phyloP scores from a whole-genome alignment of 2,329 filamentous ascomycete genomes.

The Leptographium radiaticola region DNA sequence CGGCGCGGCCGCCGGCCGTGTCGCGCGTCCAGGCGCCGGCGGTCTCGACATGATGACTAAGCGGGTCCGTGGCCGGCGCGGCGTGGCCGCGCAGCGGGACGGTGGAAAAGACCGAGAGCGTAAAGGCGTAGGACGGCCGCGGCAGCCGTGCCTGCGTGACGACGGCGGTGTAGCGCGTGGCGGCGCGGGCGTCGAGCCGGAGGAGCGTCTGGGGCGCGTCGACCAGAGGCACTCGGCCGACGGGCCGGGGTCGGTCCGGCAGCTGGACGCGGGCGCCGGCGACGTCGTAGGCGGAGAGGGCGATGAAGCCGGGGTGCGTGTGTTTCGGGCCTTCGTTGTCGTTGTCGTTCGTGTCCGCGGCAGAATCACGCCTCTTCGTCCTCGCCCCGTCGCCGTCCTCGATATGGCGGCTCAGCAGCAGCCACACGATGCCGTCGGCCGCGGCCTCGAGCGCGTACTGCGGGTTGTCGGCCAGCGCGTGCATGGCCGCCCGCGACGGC shows the following conservation, averaged over 20 bases:
- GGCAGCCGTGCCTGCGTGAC: conserved; percentile 59
- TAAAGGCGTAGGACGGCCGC: conserved; percentile 65
- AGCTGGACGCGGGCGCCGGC: conserved; percentile 61
- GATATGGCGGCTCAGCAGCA: conserved; percentile 80
- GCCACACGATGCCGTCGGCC: conserved; percentile 56
- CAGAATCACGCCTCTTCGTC: too few species aligned
- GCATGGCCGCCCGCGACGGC: conserved; percentile 30
- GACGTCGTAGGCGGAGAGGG: conserved; percentile 62
- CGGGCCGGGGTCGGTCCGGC: conserved; percentile 51
- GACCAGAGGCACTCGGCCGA: conserved; percentile 40
- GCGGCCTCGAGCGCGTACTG: conserved; percentile 58
- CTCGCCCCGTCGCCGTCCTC: conserved; percentile 40
- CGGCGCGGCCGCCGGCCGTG: conserved; percentile 74
- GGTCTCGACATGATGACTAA: conserved; percentile 44
- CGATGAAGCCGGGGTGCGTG: conserved; percentile 56
- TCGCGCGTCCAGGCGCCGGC: conserved; percentile 60
- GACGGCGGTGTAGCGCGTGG: conserved; percentile 41
- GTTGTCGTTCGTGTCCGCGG: conserved; percentile 11
- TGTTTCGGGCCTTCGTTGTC: conserved; percentile 5
- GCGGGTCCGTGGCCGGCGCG: conserved; percentile 45
- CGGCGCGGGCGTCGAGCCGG: conserved; percentile 45
- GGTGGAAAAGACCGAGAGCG: conserved; percentile 58
- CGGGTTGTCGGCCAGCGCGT: conserved; percentile 51
- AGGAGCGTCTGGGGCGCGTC: conserved; percentile 88
- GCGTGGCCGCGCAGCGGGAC: conserved; percentile 29